These are phyloP conservation scores for Coemansia sp. DNA, from an alignment of 192 early-diverging fungal species.

Conservation along the genomic window DNA sequence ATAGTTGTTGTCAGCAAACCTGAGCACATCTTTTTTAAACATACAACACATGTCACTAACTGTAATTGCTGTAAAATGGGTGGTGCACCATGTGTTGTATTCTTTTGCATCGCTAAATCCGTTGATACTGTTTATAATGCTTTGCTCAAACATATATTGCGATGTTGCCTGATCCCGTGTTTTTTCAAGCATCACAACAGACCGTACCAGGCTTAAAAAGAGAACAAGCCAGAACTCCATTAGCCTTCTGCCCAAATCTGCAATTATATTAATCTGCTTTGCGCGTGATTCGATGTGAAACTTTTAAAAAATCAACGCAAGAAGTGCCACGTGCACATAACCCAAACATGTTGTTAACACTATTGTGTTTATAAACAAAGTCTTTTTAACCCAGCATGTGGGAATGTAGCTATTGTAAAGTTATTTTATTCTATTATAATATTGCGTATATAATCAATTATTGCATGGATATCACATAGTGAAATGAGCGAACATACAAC, in stretches of 20 bases:
- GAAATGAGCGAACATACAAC: constrained; percentile 11
- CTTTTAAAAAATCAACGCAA: too few species aligned
- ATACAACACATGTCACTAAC: constrained; percentile 34
- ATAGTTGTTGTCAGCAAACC: constrained; percentile 26
- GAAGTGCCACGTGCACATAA: background rate
- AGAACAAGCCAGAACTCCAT: too few species aligned
- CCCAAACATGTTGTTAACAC: background rate
- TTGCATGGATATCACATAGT: background rate
- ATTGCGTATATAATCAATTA: background rate
- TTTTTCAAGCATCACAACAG: too few species aligned
- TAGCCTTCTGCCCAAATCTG: too few species aligned
- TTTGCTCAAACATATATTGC: constrained; percentile 12
- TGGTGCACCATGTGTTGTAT: constrained; percentile 26
- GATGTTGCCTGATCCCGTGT: constrained; percentile 33
- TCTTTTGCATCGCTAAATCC: constrained; percentile 29
- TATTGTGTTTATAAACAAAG: background rate
- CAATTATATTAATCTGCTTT: too few species aligned
- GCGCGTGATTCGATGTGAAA: too few species aligned
- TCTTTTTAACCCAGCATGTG: too few species aligned
- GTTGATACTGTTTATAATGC: constrained; percentile 14
- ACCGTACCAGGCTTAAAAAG: too few species aligned
- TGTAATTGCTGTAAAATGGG: constrained; percentile 26
- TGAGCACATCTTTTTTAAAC: constrained; percentile 28
- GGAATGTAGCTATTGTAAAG: background rate
- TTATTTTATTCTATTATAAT: background rate